These are phyloP conservation scores for Tuber calosporum DNA, from an alignment of 495 filamentous ascomycete genomes.

Conservation along the genomic window DNA sequence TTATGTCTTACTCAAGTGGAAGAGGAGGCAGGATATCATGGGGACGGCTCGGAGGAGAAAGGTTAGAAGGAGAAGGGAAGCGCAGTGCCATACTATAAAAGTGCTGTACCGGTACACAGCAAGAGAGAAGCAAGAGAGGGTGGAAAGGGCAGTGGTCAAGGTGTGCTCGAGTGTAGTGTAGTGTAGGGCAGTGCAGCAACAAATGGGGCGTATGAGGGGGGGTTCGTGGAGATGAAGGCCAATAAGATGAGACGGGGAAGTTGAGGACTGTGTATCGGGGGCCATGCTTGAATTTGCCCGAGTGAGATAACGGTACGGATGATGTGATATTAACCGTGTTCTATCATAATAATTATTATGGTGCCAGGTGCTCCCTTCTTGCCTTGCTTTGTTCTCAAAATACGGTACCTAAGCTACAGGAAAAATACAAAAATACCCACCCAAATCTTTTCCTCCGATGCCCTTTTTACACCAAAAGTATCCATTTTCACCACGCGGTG, in stretches of 20 bases:
- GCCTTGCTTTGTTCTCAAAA: not conserved
- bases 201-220: not conserved
- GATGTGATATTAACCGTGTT: not conserved
- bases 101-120: not conserved
- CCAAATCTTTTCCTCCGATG: no score
- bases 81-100: not conserved
- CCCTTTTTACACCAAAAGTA: no score
- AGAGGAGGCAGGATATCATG: not conserved
- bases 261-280: not conserved
- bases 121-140: not conserved
- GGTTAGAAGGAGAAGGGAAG: not conserved
- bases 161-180: not conserved
- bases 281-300: not conserved
- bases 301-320: not conserved
- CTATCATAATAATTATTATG: no score
- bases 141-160: not conserved
- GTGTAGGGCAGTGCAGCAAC: not conserved
- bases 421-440: no score
- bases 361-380: not conserved
- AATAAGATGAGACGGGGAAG: not conserved
- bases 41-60: not conserved
- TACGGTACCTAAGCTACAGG: not conserved
- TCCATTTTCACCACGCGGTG: no score
- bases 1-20: not conserved
- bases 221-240: not conserved